A percentile compares a stretch with the other conserved stretches of the same genome.
phyloP scores from a whole-genome alignment of 257 asterid species.

The Fraxinus pennsylvanica region DNA sequence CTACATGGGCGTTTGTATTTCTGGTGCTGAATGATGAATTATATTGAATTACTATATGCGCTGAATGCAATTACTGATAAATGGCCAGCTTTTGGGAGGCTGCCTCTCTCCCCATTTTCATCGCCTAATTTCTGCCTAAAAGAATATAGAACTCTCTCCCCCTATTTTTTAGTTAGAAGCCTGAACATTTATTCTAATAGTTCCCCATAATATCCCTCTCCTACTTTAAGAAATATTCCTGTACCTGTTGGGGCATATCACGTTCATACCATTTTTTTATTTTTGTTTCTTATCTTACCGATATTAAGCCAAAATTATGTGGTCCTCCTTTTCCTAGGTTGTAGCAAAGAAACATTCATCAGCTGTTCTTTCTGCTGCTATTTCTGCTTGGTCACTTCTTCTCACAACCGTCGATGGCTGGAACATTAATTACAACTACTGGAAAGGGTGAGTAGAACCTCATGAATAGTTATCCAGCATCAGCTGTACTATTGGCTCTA shows the following conservation, averaged over 20 bases:
- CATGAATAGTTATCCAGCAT: slow-evolving; percentile 1
- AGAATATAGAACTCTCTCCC: too few species aligned
- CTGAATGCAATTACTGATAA: neutral
- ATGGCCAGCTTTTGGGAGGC: neutral
- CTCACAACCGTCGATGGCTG: slow-evolving; percentile 32
- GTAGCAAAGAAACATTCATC: slow-evolving; percentile 25
- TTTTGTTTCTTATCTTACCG: neutral
- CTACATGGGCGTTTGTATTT: neutral
- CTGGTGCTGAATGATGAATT: neutral
- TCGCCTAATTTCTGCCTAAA: too few species aligned
- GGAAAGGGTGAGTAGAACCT: slow-evolving; percentile 33
- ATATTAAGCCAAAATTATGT: neutral
- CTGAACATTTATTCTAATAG: too few species aligned
- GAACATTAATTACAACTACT: slow-evolving; percentile 26
- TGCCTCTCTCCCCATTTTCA: neutral
- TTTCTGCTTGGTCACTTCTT: slow-evolving; percentile 40
- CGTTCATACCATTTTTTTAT: neutral
- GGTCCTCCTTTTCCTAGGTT: slow-evolving; percentile 14
- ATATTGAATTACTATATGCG: neutral
- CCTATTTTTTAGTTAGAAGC: too few species aligned
- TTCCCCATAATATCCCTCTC: too few species aligned
- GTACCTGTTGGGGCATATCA: too few species aligned
- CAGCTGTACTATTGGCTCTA: neutral
- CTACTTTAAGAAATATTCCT: too few species aligned
- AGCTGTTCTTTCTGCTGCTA: slow-evolving; percentile 30